Evolutionary conservation across 495 filamentous ascomycete species (phyloP).

Genomic region (Schizothecium vesticola): DNA sequence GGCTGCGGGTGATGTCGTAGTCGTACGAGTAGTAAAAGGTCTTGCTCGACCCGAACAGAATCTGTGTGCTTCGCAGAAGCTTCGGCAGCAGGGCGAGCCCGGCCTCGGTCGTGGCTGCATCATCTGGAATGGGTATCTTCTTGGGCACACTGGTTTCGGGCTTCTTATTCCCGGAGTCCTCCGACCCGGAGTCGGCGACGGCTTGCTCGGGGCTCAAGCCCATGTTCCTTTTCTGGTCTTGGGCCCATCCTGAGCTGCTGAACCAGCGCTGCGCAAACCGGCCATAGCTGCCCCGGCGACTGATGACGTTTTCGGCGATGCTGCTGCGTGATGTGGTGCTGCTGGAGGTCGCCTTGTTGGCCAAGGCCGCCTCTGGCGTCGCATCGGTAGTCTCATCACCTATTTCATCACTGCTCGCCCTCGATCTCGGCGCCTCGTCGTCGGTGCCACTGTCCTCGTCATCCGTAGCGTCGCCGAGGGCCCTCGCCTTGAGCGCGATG

Average conservation of each 20-base stretch:
- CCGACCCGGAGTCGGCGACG: constrained; percentile 4
- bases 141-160: constrained; percentile 12
- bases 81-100: constrained; percentile 66
- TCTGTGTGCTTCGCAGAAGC: constrained; percentile 70
- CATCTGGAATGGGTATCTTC: constrained; percentile 23
- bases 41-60: constrained; percentile 68
- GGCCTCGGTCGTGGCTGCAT: constrained; percentile 29
- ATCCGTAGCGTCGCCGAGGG: constrained; percentile 31
- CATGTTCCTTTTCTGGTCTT: constrained; percentile 50
- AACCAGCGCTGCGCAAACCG: constrained; percentile 88
- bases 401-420: constrained; percentile 21
- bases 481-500: constrained; percentile 38
- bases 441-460: constrained; percentile 27
- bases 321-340: constrained; percentile 39
- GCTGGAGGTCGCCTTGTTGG: constrained; percentile 37
- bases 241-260: constrained; percentile 70
- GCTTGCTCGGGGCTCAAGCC: constrained; percentile 46
- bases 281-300: constrained; percentile 71
- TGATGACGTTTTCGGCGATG: constrained; percentile 80
- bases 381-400: constrained; percentile 24
- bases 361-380: constrained; percentile 16
- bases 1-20: constrained; percentile 71
- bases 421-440: constrained; percentile 31
- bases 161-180: constrained; percentile 10
- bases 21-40: constrained; percentile 96